Evolutionary conservation across 306 rosid genomes (phyloP).

Genomic region (Echinosophora koreensis): DNA sequence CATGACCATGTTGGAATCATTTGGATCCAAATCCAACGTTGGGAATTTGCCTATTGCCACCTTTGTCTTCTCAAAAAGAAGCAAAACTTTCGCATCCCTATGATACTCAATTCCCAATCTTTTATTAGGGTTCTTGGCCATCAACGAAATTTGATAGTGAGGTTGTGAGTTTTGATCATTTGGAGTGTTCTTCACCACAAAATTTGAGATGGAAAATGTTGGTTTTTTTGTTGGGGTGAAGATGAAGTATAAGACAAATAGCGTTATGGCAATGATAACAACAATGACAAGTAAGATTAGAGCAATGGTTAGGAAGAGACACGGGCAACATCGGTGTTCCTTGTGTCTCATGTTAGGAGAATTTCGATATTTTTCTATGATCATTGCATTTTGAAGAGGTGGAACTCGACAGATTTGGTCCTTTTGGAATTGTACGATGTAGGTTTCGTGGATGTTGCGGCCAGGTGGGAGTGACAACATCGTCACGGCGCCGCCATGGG

Average conservation of each 20-base stretch:
- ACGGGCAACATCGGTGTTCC: not conserved
- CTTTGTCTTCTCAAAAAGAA: conserved; percentile 7
- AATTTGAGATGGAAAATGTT: conserved; percentile 12
- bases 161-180: not conserved
- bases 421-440: conserved; percentile 59
- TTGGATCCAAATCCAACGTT: not conserved
- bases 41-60: conserved; percentile 49
- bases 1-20: not conserved
- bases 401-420: conserved; percentile 58
- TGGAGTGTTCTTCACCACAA: conserved; percentile 11
- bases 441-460: conserved; percentile 34
- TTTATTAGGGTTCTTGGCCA: conserved; percentile 40
- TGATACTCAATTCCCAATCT: conserved; percentile 16
- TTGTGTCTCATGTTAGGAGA: not conserved
- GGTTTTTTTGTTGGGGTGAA: conserved; percentile 41
- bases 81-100: not conserved
- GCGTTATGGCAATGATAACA: not conserved
- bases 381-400: conserved; percentile 50
- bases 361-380: conserved; percentile 26
- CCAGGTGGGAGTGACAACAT: not conserved
- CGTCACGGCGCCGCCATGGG: not conserved
- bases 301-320: not conserved
- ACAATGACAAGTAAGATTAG: not conserved
- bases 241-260: conserved; percentile 20
- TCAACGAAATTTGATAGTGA: conserved; percentile 37